A percentile compares a stretch with the other conserved stretches of the same genome.
phyloP scores from a whole-genome alignment of 2,329 filamentous ascomycete genomes.

The Trichocomaceae sp. region DNA sequence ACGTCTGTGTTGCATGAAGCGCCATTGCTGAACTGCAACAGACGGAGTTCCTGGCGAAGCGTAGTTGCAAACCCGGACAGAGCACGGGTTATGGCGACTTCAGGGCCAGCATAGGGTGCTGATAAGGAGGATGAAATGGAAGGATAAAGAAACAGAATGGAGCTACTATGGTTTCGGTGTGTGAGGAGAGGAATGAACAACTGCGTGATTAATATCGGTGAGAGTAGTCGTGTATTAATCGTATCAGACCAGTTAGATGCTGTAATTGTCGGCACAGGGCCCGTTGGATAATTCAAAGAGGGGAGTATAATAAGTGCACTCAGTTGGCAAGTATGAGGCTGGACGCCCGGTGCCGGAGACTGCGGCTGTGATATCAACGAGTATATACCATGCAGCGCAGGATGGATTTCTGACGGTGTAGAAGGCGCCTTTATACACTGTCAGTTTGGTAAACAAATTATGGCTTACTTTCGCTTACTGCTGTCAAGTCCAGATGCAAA shows the following conservation, averaged over 20 bases:
- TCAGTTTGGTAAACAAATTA: background rate
- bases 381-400: constrained; percentile 66
- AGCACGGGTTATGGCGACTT: constrained; percentile 77
- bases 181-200: constrained; percentile 75
- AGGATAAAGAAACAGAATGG: constrained; percentile 40
- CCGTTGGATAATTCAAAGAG: constrained; percentile 67
- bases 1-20: constrained; percentile 55
- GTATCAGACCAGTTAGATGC: constrained; percentile 80
- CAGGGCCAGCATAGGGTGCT: constrained; percentile 55
- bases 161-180: constrained; percentile 49
- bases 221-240: constrained; percentile 84
- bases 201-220: constrained; percentile 82
- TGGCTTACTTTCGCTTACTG: constrained; percentile 20
- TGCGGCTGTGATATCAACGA: constrained; percentile 67
- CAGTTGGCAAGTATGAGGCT: constrained; percentile 67
- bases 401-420: constrained; percentile 49
- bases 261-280: constrained; percentile 77
- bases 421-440: constrained; percentile 50
- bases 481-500: constrained; percentile 70
- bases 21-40: constrained; percentile 46
- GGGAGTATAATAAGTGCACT: constrained; percentile 79
- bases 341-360: constrained; percentile 66
- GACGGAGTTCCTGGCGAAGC: constrained; percentile 69
- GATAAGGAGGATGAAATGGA: constrained; percentile 41
- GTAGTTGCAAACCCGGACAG: constrained; percentile 80